Evolutionary conservation across 2,329 filamentous ascomycete genomes (phyloP), one percentile per base, ranked within the genome.

Genomic region (Pseudonectria buxi): DNA sequence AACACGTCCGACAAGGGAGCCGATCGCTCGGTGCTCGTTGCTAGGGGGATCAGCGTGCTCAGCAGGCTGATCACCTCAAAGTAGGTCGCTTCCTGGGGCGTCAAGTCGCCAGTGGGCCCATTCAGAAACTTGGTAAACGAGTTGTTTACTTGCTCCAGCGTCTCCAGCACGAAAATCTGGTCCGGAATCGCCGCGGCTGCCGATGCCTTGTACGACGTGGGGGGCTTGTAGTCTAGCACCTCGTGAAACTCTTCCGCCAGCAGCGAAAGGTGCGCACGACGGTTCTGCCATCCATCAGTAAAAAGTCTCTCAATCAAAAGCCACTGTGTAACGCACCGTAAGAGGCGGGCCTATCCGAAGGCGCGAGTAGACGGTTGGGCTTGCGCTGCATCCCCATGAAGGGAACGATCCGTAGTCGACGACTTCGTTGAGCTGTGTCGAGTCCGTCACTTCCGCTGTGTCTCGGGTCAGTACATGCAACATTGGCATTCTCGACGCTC

Each of bases 341-440:
- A 68, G 65, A 1, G 59, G 56, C 3, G 75, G 73, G 0, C 74
- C 75, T 14, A 74, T 51, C n/a, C 65, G 57, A 6, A 77, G 54
- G 2, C 64, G 55, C 10, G 68, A 53, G 28, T 71, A 61, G 3
- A 74, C 55, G 0, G 68, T 58, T 1, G 54, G 44, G 1, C 53
- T 53, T 13, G 56, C 47, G 12, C 54, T 54, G 26, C 59, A 64
- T 28, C 67, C 65, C 40, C 72, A 64, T 12, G 64, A 64, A 0
- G 72, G 68, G 31, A 77, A 66, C 0, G 70, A 69, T 2, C 68
- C 68, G 30, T 73, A 72, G 51, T 78, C 72, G 3, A 73, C 67
- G 1, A 59, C 61, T 30, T 68, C 65, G 3, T 60, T 49, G 1
- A 78, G 53, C 0, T 51, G 31, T 0, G 56, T 59, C 4, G 60